Percentiles rank a stretch among this genome's conserved stretches.
Conservation (phyloP, 73 alveolate species). For the Stentor coeruleus region DNA sequence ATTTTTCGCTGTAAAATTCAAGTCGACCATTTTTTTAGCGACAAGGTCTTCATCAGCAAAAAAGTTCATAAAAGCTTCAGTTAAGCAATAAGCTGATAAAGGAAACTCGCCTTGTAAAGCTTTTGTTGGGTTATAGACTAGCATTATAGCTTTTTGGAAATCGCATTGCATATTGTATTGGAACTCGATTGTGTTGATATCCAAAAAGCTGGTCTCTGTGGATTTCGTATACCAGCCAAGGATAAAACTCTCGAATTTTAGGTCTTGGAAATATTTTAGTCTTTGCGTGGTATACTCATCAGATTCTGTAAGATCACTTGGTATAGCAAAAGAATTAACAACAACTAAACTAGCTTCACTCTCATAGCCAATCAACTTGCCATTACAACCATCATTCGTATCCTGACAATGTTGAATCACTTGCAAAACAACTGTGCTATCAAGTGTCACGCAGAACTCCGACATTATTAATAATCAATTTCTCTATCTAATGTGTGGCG, state of each 20-base stretch:
- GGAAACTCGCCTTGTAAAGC: not conserved
- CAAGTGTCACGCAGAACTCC: not conserved
- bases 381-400: not conserved
- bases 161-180: slow-evolving; percentile 14
- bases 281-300: not conserved
- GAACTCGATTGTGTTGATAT: not conserved
- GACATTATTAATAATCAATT: too few species aligned
- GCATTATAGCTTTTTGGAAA: not conserved
- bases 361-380: slow-evolving; percentile 13
- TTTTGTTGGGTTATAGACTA: slow-evolving; percentile 2
- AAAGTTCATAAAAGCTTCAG: slow-evolving; percentile 9
- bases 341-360: not conserved
- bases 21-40: not conserved
- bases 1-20: not conserved
- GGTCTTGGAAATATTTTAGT: slow-evolving; percentile 6
- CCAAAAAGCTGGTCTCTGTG: not conserved
- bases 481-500: too few species aligned
- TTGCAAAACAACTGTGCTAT: slow-evolving; percentile 16
- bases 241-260: slow-evolving; percentile 1
- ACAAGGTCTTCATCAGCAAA: slow-evolving; percentile 4
- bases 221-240: not conserved
- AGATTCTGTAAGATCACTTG: not conserved
- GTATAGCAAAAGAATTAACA: not conserved
- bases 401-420: slow-evolving; percentile 17
- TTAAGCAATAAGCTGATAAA: not conserved